Evolutionary conservation across 2,329 filamentous ascomycete genomes (phyloP).

Genomic region (Microsporum audouinii): DNA sequence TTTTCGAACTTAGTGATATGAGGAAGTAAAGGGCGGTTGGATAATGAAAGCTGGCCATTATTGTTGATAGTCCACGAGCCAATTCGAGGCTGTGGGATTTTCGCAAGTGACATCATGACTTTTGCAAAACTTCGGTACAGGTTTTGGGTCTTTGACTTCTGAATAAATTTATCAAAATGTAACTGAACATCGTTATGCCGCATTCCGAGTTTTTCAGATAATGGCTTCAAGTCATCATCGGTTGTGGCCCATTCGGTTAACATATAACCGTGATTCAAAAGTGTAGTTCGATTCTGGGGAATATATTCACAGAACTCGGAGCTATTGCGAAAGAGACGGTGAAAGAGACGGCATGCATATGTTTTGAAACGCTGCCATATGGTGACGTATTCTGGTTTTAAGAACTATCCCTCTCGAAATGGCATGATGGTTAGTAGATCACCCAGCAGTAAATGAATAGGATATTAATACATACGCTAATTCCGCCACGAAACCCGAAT

Average conservation of each 20-base stretch:
- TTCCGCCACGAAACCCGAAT: constrained; percentile 18
- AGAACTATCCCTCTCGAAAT: constrained; percentile 6
- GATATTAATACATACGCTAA: constrained; percentile 9
- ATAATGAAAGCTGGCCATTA: constrained; percentile 14
- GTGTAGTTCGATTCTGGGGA: constrained; percentile 5
- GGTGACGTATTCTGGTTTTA: constrained; percentile 4
- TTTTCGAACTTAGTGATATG: constrained; percentile 17
- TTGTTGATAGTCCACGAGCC: constrained; percentile 18
- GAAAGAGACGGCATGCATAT: constrained; percentile 8
- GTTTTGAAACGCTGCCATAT: constrained; percentile 11
- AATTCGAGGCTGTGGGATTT: constrained; percentile 13
- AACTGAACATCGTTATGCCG: constrained; percentile 11
- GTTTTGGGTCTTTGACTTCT: constrained; percentile 8
- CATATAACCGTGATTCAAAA: constrained; percentile 12
- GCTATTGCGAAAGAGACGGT: not conserved
- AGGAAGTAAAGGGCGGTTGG: constrained; percentile 17
- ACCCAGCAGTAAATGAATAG: not conserved
- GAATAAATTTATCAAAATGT: not conserved
- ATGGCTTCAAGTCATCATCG: constrained; percentile 5
- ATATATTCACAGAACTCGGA: constrained; percentile 4
- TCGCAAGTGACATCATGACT: constrained; percentile 14
- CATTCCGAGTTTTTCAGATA: constrained; percentile 6
- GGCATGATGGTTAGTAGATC: not conserved
- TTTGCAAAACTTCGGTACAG: constrained; percentile 14
- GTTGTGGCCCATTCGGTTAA: constrained; percentile 11